Evolutionary conservation across 371 early-diverging fungal genomes (phyloP), one percentile per base, ranked within the genome.

Genomic region (Entomophthora muscae): DNA sequence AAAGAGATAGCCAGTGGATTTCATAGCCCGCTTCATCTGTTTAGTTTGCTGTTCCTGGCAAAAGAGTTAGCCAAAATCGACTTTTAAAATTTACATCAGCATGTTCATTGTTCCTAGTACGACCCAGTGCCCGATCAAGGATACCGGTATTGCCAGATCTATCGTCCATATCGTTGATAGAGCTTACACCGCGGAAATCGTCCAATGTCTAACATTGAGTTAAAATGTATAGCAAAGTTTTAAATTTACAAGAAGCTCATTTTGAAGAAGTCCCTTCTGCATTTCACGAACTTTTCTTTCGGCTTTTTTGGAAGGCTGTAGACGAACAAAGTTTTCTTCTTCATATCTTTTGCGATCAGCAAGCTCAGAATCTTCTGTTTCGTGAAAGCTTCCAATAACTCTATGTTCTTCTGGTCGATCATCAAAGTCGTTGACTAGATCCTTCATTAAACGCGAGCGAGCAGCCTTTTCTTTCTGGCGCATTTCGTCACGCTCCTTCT

Each of bases 251-350:
- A 62, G 53, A 2, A 62, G 28, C 29, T 62, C 62, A 23, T 62
- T 62, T 10, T 26, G 26, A 21, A 62, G 24, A 12, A 30, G 53
- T 3, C 62, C 52, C 26, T 62, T 51, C 12, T 31, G 17, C 51
- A 62, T 17, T 52, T 83, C 72, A 64, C 72, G 69, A 63, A 88
- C 57, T 61, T 79, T 74, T 66, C 78, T 76, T 73, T 84, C 79
- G 63, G 93, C 90, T 71, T 87, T 85, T 68, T 83, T 83, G 52
- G 85, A 84, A 29, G 86, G 64, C 55, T 77, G 74, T 32, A 92
- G 70, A 65, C 97, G 84, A 53, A 84, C 81, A 69, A 91, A 93
- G 70, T 92, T 91, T 31, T 88, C 87, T 72, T 94, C 93, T 75
- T 97, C 97, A 67, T 86, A 92, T 27, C 75, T 70, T 52, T 77